Evolutionary conservation across 495 filamentous ascomycete species (phyloP), one percentile per base, ranked within the genome.

Genomic region (Talaromyces borbonicus): DNA sequence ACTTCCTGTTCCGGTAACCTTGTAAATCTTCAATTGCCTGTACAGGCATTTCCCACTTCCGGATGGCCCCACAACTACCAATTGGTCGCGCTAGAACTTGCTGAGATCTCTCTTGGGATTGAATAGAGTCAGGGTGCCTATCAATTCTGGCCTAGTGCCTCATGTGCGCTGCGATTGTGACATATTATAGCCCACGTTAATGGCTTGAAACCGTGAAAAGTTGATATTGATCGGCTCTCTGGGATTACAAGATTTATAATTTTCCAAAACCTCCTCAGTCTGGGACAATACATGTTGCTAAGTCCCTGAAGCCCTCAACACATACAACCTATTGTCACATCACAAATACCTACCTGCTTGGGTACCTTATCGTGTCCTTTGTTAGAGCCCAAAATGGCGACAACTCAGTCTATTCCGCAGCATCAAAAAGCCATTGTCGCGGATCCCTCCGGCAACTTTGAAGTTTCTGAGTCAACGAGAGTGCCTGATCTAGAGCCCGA

Each of bases 401-500:
- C 33, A 15, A 19, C 7, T n/a, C 7, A 24, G 40, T n/a, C 25
- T 16, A 43, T 43, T 14, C 40, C 40, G 9, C 8, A 8, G 16
- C 14, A 23, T 1, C 40, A 43, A 30, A 43, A 8, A 18, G 40
- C 40, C 20, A 12, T 27, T 18, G 14, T 43, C 19, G 11, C 19
- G n/a, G 40, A 43, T 18, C 16, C 19, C 9, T 12, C 19, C 14
- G 40, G 40, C 2, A 27, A 30, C 14, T 18, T 22, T n/a, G 23
- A n/a, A 18, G 29, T 36, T 36, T 14, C 18, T 15, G 18, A 46
- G 16, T 32, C 29, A 19, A 22, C 14, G n/a, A 52, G 56, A 1
- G 37, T 67, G 8, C 59, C 57, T 12, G 19, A 53, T 2, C 37
- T 62, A 1, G 29, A 16, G 1, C 49, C 57, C 1, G 35, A 54